Percentiles rank a stretch among this genome's conserved stretches.
Evolutionary conservation across 768 basidiomycete species (phyloP).

Genomic region (Suillus clintonianus): DNA sequence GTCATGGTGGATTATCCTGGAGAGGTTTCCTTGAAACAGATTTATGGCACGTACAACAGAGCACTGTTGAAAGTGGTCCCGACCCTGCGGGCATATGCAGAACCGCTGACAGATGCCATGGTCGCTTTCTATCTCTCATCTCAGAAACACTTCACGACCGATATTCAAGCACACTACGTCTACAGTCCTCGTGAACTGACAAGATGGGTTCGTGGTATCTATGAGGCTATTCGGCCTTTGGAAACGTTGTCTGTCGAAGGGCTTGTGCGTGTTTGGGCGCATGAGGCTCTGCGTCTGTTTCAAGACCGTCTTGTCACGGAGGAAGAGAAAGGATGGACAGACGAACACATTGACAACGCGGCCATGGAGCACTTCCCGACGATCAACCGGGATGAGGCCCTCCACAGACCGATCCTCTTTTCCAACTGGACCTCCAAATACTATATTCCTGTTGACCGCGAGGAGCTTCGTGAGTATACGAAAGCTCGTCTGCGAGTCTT

Average conservation of each 20-base stretch:
- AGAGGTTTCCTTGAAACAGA: slow-evolving; percentile 94
- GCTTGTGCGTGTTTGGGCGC: slow-evolving; percentile 95
- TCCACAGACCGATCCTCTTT: slow-evolving; percentile 89
- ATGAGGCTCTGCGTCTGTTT: slow-evolving; percentile 96
- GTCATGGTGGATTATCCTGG: slow-evolving; percentile 99
- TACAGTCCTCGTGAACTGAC: slow-evolving; percentile 99
- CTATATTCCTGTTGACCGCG: slow-evolving; percentile 94
- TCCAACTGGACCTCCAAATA: slow-evolving; percentile 99
- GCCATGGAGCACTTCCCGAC: slow-evolving; percentile 94
- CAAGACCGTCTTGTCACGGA: slow-evolving; percentile 95
- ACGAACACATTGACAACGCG: slow-evolving; percentile 81
- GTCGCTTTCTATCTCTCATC: slow-evolving; percentile 93
- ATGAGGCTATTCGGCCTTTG: slow-evolving; percentile 92
- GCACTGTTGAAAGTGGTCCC: slow-evolving; percentile 95
- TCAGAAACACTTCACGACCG: slow-evolving; percentile 92
- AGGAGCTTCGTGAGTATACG: slow-evolving; percentile 90
- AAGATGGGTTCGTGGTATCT: slow-evolving; percentile 95
- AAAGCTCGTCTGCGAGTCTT: slow-evolving; percentile 97
- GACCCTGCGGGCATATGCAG: slow-evolving; percentile 87
- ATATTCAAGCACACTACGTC: slow-evolving; percentile 97
- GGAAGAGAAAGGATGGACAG: slow-evolving; percentile 93
- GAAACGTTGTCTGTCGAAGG: slow-evolving; percentile 95
- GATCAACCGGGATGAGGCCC: slow-evolving; percentile 83
- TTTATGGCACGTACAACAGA: slow-evolving; percentile 97
- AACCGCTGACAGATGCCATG: slow-evolving; percentile 97